Evolutionary conservation across 495 filamentous ascomycete species (phyloP), one percentile per base, ranked within the genome.

Genomic region (Tuber calosporum): DNA sequence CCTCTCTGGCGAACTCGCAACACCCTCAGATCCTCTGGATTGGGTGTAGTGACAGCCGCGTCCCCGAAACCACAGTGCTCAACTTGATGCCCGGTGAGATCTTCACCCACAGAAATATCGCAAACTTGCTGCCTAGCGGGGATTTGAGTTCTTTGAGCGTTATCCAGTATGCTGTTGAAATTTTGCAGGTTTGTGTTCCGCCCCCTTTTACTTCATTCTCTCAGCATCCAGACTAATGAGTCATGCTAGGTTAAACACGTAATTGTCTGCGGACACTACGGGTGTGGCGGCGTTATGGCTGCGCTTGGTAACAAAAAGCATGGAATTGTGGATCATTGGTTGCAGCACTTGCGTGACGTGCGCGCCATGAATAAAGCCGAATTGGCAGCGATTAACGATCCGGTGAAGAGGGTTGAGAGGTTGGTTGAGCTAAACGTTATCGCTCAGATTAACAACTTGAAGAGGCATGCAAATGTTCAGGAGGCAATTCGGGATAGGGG

Each of bases 401-500:
- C 84, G 62, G 74, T 75, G 1, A 79, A 81, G 67, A 83, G 84
- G 58, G 86, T 87, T 75, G 79, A 89, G 75, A 84, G 88, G 41
- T 83, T 89, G 8, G 87, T 89, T 19, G 88, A 89, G 81, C 82
- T 89, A 72, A 89, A 87, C 75, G 87, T 89, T 74, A 72, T 84
- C 22, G 87, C 88, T 83, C 87, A 88, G 82, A 85, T 84, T 74
- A 83, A 86, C 70, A 88, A 87, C 73, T 82, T 89, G 30, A 84
- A 88, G 82, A 89, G 88, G 83, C 87, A 87, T 37, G 85, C 86
- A 7, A 82, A 82, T 43, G 85, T 89, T 8, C 86, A 88, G 82
- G 81, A 88, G 81, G 92, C 90, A 48, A 89, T 93, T 62, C 80
- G 85, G 79, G 88, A 90, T 80, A 83, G 90, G 43, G 90, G 91